Percentiles rank a stretch among this genome's conserved stretches.
Evolutionary conservation across 2,329 filamentous ascomycete genomes (phyloP).

Genomic region (Talaromyces islandicus): DNA sequence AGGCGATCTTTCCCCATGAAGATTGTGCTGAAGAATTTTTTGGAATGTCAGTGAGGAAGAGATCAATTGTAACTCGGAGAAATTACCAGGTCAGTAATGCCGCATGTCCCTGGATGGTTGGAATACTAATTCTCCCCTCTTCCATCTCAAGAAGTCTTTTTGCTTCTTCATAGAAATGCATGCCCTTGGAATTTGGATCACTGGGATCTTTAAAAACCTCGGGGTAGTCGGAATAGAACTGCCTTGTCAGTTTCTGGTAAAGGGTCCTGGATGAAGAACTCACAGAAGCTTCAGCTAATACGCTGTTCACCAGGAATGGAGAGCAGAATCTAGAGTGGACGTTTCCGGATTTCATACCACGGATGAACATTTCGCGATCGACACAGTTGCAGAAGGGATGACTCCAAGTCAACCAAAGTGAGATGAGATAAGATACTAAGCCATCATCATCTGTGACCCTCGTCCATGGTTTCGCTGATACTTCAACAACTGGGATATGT

Average conservation of each 20-base stretch:
- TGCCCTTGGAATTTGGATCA: conserved; percentile 17
- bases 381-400: conserved; percentile 27
- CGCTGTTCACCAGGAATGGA: conserved; percentile 29
- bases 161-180: conserved; percentile 30
- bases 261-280: conserved; percentile 4
- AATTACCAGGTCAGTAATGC: conserved; percentile 25
- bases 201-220: conserved; percentile 16
- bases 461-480: conserved; percentile 9
- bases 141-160: conserved; percentile 24
- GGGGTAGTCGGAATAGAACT: conserved; percentile 25
- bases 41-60: not conserved
- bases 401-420: conserved; percentile 24
- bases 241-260: not conserved
- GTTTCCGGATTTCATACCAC: conserved; percentile 27
- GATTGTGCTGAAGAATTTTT: conserved; percentile 19
- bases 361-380: conserved; percentile 28
- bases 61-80: not conserved
- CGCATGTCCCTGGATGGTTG: conserved; percentile 25
- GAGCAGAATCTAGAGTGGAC: conserved; percentile 24
- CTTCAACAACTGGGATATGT: conserved; percentile 7
- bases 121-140: conserved; percentile 23
- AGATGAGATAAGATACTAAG: conserved; percentile 9
- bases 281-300: conserved; percentile 27
- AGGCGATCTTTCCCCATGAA: conserved; percentile 26
- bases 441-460: conserved; percentile 8